A percentile compares a stretch with the other conserved stretches of the same genome.
Evolutionary conservation across 2,329 filamentous ascomycete species (phyloP).

Genomic region (Fusarium marasasianum): DNA sequence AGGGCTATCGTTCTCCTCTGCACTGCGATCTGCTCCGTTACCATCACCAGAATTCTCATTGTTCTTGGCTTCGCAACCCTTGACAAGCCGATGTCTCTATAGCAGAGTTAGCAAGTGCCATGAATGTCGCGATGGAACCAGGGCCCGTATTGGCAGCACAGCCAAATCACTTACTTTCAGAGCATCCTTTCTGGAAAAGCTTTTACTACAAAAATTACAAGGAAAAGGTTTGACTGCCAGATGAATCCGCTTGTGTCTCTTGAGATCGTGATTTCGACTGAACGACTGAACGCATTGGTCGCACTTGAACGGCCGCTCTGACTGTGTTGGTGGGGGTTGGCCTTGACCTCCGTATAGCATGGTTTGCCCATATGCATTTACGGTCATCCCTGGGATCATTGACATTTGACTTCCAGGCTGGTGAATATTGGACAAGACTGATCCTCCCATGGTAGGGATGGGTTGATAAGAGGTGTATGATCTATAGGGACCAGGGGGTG

Average conservation of each 20-base stretch:
- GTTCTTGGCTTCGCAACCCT: slow-evolving; percentile 63
- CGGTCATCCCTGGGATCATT: slow-evolving; percentile 70
- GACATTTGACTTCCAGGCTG: slow-evolving; percentile 78
- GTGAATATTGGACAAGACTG: slow-evolving; percentile 80
- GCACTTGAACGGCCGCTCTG: slow-evolving; percentile 93
- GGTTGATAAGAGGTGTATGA: slow-evolving; percentile 58
- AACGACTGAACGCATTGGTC: slow-evolving; percentile 93
- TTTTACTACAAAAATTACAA: slow-evolving; percentile 91
- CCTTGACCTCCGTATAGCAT: slow-evolving; percentile 68
- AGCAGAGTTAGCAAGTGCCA: slow-evolving; percentile 25
- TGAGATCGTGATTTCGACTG: slow-evolving; percentile 95
- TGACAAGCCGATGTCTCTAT: slow-evolving; percentile 71
- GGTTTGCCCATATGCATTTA: slow-evolving; percentile 64
- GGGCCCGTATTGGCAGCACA: background rate
- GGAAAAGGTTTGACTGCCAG: slow-evolving; percentile 95
- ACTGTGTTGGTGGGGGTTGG: slow-evolving; percentile 58
- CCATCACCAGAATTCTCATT: slow-evolving; percentile 40
- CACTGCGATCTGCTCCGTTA: slow-evolving; percentile 35
- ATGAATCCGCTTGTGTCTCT: slow-evolving; percentile 95
- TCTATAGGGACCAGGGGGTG: slow-evolving; percentile 62
- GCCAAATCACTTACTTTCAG: slow-evolving; percentile 76
- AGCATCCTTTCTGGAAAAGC: slow-evolving; percentile 95
- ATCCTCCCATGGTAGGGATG: slow-evolving; percentile 70
- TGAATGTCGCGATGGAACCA: background rate
- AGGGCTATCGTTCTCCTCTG: slow-evolving; percentile 38